Evolutionary conservation across 163 green algal species (phyloP), one percentile per base, ranked within the genome.

Genomic region (Coccomyxa subellipsoidea): DNA sequence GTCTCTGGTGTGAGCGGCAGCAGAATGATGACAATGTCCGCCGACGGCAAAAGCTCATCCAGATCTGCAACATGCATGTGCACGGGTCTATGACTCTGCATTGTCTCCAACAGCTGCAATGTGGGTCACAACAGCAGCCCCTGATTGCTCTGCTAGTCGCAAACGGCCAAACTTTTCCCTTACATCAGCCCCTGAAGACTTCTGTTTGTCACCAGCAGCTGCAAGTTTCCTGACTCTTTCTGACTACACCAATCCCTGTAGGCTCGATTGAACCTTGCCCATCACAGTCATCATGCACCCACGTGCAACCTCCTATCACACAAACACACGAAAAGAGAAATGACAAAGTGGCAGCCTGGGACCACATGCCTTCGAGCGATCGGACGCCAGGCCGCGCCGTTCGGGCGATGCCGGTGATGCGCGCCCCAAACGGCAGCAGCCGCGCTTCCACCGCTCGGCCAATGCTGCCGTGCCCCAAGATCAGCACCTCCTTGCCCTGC

Each of bases 381-480:
- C 18, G 32, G n/a, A 77, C 71, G 32, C 71, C 71, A 31, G 31
- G 31, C 34, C 71, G 71, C 7, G 71, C 4, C 9, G 71, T 32
- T n/a, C 71, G 71, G 31, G 71, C 71, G 23, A 77, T 25, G 25
- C 71, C 71, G 27, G 35, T 47, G 27, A 77, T 34, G 23, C 32
- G n/a, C 18, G 71, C 35, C 32, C 71, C 71, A 40, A 77, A 77
- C 27, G 71, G 71, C 71, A 25, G 32, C n/a, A 77, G 32, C 31
- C 71, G 71, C 32, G n/a, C 32, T 23, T 77, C 71, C 12, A 77
- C 9, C 25, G 71, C 71, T 27, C 71, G 71, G 3, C 71, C 71
- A 53, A 77, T 77, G 71, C 34, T 53, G 18, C 71, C 71, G 27
- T 77, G 71, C 4, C 71, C 71, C 9, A 77, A 23, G 71, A 77